These are phyloP conservation scores for Pisolithus thermaeus DNA, from an alignment of 1,284 basidiomycete species.

Conservation along the genomic window DNA sequence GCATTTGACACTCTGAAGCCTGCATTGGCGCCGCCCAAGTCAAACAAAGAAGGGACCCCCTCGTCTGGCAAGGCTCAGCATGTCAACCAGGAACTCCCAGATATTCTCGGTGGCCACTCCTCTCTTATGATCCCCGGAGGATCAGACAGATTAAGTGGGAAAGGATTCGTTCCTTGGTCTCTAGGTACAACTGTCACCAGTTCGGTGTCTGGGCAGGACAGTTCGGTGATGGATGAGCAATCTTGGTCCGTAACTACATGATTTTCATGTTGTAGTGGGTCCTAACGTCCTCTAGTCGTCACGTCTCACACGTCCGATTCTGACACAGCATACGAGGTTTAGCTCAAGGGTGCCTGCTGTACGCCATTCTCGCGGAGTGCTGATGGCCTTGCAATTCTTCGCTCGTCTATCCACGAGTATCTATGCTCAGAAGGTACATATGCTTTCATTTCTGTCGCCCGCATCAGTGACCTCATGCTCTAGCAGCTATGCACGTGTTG, in stretches of 20 bases:
- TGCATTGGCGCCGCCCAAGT: constrained; percentile 33
- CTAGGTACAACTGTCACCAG: constrained; percentile 85
- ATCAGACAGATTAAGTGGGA: constrained; percentile 15
- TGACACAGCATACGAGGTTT: constrained; percentile 70
- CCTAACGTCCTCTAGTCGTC: constrained; percentile 46
- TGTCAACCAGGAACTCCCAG: constrained; percentile 51
- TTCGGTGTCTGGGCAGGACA: constrained; percentile 96
- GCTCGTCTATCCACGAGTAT: constrained; percentile 90
- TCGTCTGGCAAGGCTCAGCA: constrained; percentile 30
- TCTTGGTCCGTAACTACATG: constrained; percentile 64
- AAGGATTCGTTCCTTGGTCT: constrained; percentile 80
- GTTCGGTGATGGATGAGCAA: constrained; percentile 91
- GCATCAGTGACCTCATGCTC: not conserved
- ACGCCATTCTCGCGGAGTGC: constrained; percentile 91
- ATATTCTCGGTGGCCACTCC: constrained; percentile 54
- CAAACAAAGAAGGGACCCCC: constrained; percentile 23
- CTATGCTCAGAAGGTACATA: constrained; percentile 71
- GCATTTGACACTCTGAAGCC: constrained; percentile 58
- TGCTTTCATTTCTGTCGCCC: not conserved
- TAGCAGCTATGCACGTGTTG: constrained; percentile 79
- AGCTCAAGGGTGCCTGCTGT: constrained; percentile 90
- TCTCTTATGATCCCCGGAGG: constrained; percentile 53
- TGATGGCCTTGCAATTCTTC: constrained; percentile 89
- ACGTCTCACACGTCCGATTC: constrained; percentile 63
- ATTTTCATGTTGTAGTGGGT: not conserved